Percentiles rank a stretch among this genome's conserved stretches.
phyloP scores from a whole-genome alignment of 495 filamentous ascomycete genomes.

The Parathielavia appendiculata region DNA sequence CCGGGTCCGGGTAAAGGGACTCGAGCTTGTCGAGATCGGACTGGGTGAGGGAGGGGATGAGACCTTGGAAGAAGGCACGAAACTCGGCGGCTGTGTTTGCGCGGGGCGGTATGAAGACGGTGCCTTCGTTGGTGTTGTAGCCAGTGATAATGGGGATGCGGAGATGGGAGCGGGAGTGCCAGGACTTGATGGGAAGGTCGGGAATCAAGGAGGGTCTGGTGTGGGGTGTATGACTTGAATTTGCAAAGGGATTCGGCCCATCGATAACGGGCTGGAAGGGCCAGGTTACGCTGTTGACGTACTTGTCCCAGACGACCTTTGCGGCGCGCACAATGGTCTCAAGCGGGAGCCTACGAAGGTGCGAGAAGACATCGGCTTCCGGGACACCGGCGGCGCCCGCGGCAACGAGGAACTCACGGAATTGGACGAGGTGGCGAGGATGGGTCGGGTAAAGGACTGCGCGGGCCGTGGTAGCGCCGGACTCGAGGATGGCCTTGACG shows the following conservation, averaged over 20 bases:
- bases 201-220: slow-evolving; percentile 44
- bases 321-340: slow-evolving; percentile 45
- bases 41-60: slow-evolving; percentile 49
- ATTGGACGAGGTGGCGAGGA: slow-evolving; percentile 55
- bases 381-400: slow-evolving; percentile 38
- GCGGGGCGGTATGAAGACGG: slow-evolving; percentile 50
- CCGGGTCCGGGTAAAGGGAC: slow-evolving; percentile 54
- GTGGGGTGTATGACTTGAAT: slow-evolving; percentile 17
- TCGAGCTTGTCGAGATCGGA: slow-evolving; percentile 49
- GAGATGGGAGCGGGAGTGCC: slow-evolving; percentile 48
- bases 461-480: slow-evolving; percentile 57
- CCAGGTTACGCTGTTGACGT: slow-evolving; percentile 54
- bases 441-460: slow-evolving; percentile 53
- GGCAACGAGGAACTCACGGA: slow-evolving; percentile 51
- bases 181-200: slow-evolving; percentile 52
- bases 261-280: slow-evolving; percentile 66
- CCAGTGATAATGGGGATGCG: slow-evolving; percentile 60
- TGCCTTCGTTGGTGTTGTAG: slow-evolving; percentile 62
- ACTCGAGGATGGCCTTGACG: slow-evolving; percentile 59
- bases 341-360: slow-evolving; percentile 47
- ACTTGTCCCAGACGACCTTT: slow-evolving; percentile 48
- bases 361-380: slow-evolving; percentile 45
- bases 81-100: slow-evolving; percentile 46
- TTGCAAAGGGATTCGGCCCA: slow-evolving; percentile 34
- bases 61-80: slow-evolving; percentile 48